phyloP scores from a whole-genome alignment of 1,284 basidiomycete species.

The Microbotryum violaceum region DNA sequence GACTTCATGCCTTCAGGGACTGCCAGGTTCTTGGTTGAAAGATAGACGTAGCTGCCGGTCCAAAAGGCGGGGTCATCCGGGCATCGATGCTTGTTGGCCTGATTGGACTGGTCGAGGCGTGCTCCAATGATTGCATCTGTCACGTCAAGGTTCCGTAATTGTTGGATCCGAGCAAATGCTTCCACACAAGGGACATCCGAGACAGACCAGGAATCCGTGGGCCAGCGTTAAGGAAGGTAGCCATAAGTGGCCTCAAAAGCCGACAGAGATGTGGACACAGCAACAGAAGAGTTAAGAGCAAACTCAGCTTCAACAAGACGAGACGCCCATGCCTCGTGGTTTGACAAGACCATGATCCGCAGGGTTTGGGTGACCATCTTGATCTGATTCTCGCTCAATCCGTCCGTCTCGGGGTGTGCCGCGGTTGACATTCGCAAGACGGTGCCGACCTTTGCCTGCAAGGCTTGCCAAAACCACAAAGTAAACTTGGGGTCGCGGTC shows the following conservation, averaged over 20 bases:
- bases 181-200: too few species aligned
- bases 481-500: conserved; percentile 47
- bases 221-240: too few species aligned
- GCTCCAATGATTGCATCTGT: conserved; percentile 10
- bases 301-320: too few species aligned
- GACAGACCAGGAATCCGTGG: too few species aligned
- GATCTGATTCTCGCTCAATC: conserved; percentile 34
- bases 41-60: conserved; percentile 1
- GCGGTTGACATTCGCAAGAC: conserved; percentile 37
- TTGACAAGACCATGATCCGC: conserved; percentile 11
- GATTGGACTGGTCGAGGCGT: conserved; percentile 1
- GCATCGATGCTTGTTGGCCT: background rate
- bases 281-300: too few species aligned
- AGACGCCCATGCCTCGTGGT: conserved; percentile 22
- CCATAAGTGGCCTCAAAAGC: too few species aligned
- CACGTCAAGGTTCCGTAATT: background rate
- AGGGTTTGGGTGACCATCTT: conserved; percentile 29
- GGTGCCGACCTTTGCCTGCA: conserved; percentile 41
- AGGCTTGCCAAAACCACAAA: conserved; percentile 44
- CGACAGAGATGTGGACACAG: too few species aligned
- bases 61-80: background rate
- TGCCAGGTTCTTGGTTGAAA: background rate
- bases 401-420: conserved; percentile 36
- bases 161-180: background rate
- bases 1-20: background rate